Evolutionary conservation across 768 basidiomycete species (phyloP).

Genomic region (Gymnopilus junonius): DNA sequence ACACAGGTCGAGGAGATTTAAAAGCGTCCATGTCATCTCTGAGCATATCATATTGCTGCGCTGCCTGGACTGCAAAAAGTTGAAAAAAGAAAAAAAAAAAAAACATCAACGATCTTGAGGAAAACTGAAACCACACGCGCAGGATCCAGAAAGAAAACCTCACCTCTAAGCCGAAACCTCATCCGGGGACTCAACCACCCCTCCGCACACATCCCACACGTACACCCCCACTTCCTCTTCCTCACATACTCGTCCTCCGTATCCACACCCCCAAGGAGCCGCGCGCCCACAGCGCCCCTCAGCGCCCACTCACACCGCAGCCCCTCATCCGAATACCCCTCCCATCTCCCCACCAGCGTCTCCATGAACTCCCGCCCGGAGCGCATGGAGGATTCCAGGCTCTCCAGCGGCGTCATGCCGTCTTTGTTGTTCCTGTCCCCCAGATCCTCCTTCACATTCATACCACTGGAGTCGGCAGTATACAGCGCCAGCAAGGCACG

Average conservation of each 20-base stretch:
- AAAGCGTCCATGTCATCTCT: neutral
- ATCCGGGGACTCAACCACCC: slow-evolving; percentile 21
- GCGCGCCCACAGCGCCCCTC: slow-evolving; percentile 3
- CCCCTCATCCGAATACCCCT: slow-evolving; percentile 9
- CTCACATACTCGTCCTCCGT: neutral
- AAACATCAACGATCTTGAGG: neutral
- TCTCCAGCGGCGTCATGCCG: slow-evolving; percentile 14
- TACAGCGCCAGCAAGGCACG: slow-evolving; percentile 2
- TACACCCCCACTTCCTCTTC: slow-evolving; percentile 21
- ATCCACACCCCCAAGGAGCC: neutral
- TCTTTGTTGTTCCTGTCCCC: neutral
- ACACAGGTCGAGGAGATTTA: neutral
- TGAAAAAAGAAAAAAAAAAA: neutral
- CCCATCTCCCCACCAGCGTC: neutral
- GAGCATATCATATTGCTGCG: neutral
- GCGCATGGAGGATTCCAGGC: slow-evolving; percentile 1
- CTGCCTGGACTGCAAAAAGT: neutral
- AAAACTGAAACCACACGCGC: too few relatives aligned
- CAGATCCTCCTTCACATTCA: slow-evolving; percentile 7
- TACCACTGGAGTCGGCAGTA: neutral
- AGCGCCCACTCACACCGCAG: slow-evolving; percentile 7
- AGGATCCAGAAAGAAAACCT: too few relatives aligned
- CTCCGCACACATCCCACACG: slow-evolving; percentile 16
- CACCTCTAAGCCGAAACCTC: slow-evolving; percentile 20
- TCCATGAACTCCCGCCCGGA: neutral